A percentile compares a stretch with the other conserved stretches of the same genome.
These are phyloP conservation scores for Sphaerulina populicola DNA, from an alignment of 2,329 filamentous ascomycete genomes.

Conservation along the genomic window DNA sequence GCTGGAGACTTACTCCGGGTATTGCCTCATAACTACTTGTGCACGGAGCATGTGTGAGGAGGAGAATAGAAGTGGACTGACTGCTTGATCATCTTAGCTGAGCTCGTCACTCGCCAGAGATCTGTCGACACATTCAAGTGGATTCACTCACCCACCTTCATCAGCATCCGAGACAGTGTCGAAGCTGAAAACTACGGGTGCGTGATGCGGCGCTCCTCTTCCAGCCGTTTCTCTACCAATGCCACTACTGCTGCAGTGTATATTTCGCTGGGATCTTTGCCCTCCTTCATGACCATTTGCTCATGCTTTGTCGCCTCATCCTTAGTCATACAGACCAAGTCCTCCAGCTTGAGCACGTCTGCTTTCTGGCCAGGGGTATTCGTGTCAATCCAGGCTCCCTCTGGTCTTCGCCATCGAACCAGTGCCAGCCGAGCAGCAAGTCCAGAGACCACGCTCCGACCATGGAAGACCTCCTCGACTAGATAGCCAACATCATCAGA, in stretches of 20 bases:
- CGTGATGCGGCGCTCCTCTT: constrained; percentile 47
- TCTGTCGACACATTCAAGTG: background rate
- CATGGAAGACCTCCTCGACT: constrained; percentile 79
- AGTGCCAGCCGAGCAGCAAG: constrained; percentile 70
- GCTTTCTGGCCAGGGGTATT: constrained; percentile 67
- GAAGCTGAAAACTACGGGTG: constrained; percentile 1
- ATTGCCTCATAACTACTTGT: background rate
- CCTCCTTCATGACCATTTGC: constrained; percentile 64
- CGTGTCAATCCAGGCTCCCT: constrained; percentile 54
- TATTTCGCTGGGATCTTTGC: constrained; percentile 59
- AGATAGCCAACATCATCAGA: constrained; percentile 77
- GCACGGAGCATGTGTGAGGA: background rate
- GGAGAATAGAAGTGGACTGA: background rate
- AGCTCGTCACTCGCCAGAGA: background rate
- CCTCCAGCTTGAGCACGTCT: constrained; percentile 57
- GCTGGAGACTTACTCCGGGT: background rate
- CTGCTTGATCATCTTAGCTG: background rate
- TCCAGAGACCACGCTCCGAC: constrained; percentile 73
- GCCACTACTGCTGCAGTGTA: constrained; percentile 63
- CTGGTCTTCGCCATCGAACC: constrained; percentile 68
- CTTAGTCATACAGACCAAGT: constrained; percentile 86
- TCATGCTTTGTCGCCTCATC: constrained; percentile 78
- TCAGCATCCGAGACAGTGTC: background rate
- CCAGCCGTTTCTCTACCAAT: constrained; percentile 57
- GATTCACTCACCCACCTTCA: background rate